phyloP scores from a whole-genome alignment of 1,284 basidiomycete species.

The Lignosus rhinocerotis region DNA sequence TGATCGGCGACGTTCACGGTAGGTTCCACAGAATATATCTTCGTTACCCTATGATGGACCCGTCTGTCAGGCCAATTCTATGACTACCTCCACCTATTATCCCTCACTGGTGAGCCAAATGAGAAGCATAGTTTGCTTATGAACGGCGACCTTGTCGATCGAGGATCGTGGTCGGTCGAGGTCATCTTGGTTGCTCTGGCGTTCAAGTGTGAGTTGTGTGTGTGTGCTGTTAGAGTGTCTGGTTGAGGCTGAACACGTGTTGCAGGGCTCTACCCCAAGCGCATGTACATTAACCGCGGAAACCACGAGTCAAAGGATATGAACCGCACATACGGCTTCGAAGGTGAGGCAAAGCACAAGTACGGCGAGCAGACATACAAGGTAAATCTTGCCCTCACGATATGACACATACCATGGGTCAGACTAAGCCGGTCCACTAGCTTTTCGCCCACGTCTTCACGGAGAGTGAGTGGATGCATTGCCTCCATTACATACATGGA shows the following conservation, averaged over 20 bases:
- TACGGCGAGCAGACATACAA: conserved; percentile 91
- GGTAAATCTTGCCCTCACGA: conserved; percentile 37
- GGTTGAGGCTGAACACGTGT: conserved; percentile 12
- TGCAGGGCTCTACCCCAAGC: conserved; percentile 84
- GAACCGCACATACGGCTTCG: conserved; percentile 90
- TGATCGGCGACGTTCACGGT: conserved; percentile 93
- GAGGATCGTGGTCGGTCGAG: conserved; percentile 97
- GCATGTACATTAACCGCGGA: conserved; percentile 90
- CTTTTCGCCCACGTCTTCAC: conserved; percentile 94
- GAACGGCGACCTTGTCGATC: conserved; percentile 97
- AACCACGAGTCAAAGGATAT: conserved; percentile 97
- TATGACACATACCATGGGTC: neutral
- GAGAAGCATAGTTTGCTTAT: conserved; percentile 85
- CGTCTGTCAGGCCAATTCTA: conserved; percentile 83
- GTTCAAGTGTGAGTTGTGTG: conserved; percentile 80
- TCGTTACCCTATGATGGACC: conserved; percentile 8
- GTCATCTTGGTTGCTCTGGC: conserved; percentile 94
- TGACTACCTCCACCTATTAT: conserved; percentile 88
- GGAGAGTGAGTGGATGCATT: conserved; percentile 56
- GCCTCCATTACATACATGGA: neutral
- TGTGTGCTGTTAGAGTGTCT: neutral
- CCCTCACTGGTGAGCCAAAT: conserved; percentile 82
- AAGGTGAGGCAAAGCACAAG: conserved; percentile 95
- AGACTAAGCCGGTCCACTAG: conserved; percentile 39
- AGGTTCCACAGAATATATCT: conserved; percentile 27